Percentiles rank a stretch among this genome's conserved stretches.
Evolutionary conservation across 768 basidiomycete species (phyloP).

Genomic region (Russula foetens): DNA sequence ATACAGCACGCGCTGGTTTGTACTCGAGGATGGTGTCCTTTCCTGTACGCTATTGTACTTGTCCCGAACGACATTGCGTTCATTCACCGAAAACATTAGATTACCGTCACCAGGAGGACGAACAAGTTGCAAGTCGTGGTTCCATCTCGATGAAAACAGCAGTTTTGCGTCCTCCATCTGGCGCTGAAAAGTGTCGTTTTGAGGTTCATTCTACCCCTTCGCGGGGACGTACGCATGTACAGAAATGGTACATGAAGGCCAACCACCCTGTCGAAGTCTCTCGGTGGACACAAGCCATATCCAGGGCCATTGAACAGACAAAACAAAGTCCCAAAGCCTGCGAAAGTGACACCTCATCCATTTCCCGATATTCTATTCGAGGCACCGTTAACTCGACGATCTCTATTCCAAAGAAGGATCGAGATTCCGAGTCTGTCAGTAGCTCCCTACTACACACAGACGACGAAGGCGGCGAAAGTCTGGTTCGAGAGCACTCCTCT

Average conservation of each 20-base stretch:
- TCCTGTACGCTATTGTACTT: slow-evolving; percentile 50
- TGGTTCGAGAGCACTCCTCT: background rate
- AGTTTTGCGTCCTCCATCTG: slow-evolving; percentile 43
- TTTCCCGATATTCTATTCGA: slow-evolving; percentile 16
- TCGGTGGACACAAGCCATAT: slow-evolving; percentile 76
- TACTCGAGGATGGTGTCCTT: slow-evolving; percentile 76
- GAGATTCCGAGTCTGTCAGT: slow-evolving; percentile 17
- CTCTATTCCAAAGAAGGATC: slow-evolving; percentile 7
- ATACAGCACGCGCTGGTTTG: slow-evolving; percentile 88
- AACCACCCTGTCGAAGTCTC: slow-evolving; percentile 86
- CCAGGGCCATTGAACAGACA: slow-evolving; percentile 64
- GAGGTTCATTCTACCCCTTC: slow-evolving; percentile 65
- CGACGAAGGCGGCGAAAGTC: slow-evolving; percentile 20
- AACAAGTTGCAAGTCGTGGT: slow-evolving; percentile 75
- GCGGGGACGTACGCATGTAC: slow-evolving; percentile 38
- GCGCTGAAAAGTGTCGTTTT: slow-evolving; percentile 62
- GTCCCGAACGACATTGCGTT: background rate
- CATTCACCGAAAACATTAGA: slow-evolving; percentile 30
- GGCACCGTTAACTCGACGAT: slow-evolving; percentile 6
- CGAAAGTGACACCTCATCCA: slow-evolving; percentile 38
- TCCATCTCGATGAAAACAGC: slow-evolving; percentile 85
- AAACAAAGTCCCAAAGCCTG: slow-evolving; percentile 32
- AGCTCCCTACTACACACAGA: slow-evolving; percentile 22
- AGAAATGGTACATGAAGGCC: slow-evolving; percentile 79
- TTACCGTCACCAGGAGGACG: slow-evolving; percentile 87